phyloP scores from a whole-genome alignment of 2,329 filamentous ascomycete species.

The Rhinocladiella similis region DNA sequence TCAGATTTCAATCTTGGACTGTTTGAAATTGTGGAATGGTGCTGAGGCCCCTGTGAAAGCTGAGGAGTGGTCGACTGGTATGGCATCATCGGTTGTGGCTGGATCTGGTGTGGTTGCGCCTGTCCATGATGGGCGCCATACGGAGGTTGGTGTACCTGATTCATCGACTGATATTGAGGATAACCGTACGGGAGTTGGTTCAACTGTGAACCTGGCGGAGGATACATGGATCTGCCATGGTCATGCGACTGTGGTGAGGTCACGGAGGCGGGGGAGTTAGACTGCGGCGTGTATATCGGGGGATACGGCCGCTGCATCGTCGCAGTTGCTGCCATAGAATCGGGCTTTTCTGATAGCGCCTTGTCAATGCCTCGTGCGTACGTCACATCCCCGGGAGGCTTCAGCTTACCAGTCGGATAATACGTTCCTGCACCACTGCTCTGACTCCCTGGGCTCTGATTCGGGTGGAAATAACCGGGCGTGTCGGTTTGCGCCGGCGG shows the following conservation, averaged over 20 bases:
- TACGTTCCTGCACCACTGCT: constrained; percentile 81
- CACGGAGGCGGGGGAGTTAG: constrained; percentile 90
- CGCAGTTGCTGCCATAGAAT: constrained; percentile 64
- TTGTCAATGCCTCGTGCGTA: constrained; percentile 44
- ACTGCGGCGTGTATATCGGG: constrained; percentile 94
- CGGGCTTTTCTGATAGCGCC: constrained; percentile 66
- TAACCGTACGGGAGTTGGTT: constrained; percentile 83
- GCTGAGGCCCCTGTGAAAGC: constrained; percentile 42
- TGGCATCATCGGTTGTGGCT: constrained; percentile 56
- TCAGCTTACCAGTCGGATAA: constrained; percentile 74
- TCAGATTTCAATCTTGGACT: constrained; percentile 50
- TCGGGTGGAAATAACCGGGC: constrained; percentile 71
- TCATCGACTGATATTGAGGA: constrained; percentile 55
- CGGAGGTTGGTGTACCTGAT: constrained; percentile 54
- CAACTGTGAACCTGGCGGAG: constrained; percentile 74
- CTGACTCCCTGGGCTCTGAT: constrained; percentile 80
- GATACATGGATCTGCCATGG: constrained; percentile 79
- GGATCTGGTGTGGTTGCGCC: constrained; percentile 57
- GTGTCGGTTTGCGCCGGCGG: constrained; percentile 62
- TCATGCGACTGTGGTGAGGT: constrained; percentile 87
- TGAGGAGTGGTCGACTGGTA: constrained; percentile 47
- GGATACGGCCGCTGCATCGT: constrained; percentile 69
- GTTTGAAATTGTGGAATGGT: constrained; percentile 58
- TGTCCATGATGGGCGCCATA: constrained; percentile 58
- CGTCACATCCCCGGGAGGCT: neutral